phyloP scores from a whole-genome alignment of 371 early-diverging fungal genomes.

The Syncephalastrum racemosum region DNA sequence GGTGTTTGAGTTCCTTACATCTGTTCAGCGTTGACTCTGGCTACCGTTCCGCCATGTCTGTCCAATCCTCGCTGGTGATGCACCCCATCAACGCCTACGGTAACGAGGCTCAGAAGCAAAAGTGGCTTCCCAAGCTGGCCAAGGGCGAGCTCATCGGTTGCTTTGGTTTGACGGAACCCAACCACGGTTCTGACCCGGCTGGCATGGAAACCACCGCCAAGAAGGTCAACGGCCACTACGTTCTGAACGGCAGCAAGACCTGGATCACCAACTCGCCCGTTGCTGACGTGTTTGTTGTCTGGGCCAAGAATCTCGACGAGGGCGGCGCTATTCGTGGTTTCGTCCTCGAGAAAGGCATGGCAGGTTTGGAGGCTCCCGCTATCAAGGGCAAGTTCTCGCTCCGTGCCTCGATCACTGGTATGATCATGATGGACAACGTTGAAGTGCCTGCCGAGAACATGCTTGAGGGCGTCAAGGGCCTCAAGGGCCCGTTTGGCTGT shows the following conservation, averaged over 20 bases:
- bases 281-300: slow-evolving; percentile 97
- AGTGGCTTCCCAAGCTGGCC: slow-evolving; percentile 91
- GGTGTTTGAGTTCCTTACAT: not conserved
- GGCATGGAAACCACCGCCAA: slow-evolving; percentile 92
- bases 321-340: slow-evolving; percentile 93
- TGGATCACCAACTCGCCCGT: slow-evolving; percentile 99
- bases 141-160: slow-evolving; percentile 88
- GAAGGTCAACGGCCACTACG: slow-evolving; percentile 75
- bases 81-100: slow-evolving; percentile 96
- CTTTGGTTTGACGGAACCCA: slow-evolving; percentile 97
- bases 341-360: slow-evolving; percentile 89
- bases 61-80: slow-evolving; percentile 98
- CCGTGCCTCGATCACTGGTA: slow-evolving; percentile 94
- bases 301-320: slow-evolving; percentile 90
- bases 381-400: slow-evolving; percentile 97
- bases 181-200: slow-evolving; percentile 96
- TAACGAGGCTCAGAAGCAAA: slow-evolving; percentile 86
- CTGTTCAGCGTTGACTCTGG: slow-evolving; percentile 85
- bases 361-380: slow-evolving; percentile 84
- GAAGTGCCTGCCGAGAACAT: slow-evolving; percentile 87
- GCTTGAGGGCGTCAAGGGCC: slow-evolving; percentile 85
- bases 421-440: slow-evolving; percentile 99
- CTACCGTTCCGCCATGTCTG: slow-evolving; percentile 98
- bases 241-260: slow-evolving; percentile 91
- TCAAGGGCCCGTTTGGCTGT: slow-evolving; percentile 97